A percentile compares a stretch with the other conserved stretches of the same genome.
These are phyloP conservation scores for Biancaea sappan DNA, from an alignment of 306 rosid genomes.

Conservation along the genomic window DNA sequence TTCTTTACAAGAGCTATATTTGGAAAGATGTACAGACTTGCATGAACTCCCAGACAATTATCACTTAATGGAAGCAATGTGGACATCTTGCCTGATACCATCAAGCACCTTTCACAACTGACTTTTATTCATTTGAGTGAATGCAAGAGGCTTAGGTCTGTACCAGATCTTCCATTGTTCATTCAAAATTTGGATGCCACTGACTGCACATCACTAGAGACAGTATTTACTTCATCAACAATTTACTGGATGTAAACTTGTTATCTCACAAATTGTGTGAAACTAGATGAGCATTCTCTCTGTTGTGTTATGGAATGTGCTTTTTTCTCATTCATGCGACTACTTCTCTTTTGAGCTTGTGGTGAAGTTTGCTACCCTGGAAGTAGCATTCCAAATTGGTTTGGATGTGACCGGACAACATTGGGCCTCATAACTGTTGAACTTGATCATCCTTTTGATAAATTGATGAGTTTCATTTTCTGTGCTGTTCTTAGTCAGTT, in stretches of 20 bases:
- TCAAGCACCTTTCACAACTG: background rate
- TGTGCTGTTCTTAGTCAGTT: background rate
- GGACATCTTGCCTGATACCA: background rate
- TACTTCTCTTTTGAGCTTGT: accelerated
- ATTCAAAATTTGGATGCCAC: accelerated
- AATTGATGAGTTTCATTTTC: background rate
- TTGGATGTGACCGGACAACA: background rate
- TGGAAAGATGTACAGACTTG: background rate
- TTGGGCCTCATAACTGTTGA: background rate
- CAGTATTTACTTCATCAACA: no score
- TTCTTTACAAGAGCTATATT: background rate
- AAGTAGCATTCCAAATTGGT: background rate
- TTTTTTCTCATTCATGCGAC: background rate
- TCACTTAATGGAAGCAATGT: background rate
- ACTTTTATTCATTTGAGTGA: background rate
- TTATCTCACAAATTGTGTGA: background rate
- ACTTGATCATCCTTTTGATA: background rate
- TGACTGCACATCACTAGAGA: background rate
- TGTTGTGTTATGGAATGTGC: background rate
- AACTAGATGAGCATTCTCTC: background rate
- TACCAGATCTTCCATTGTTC: background rate
- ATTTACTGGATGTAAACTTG: background rate
- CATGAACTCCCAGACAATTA: background rate
- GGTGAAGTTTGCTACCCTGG: background rate
- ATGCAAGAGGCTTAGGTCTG: background rate